Conservation (phyloP, 2,329 filamentous ascomycete species). For the Fusarium tuaranense region DNA sequence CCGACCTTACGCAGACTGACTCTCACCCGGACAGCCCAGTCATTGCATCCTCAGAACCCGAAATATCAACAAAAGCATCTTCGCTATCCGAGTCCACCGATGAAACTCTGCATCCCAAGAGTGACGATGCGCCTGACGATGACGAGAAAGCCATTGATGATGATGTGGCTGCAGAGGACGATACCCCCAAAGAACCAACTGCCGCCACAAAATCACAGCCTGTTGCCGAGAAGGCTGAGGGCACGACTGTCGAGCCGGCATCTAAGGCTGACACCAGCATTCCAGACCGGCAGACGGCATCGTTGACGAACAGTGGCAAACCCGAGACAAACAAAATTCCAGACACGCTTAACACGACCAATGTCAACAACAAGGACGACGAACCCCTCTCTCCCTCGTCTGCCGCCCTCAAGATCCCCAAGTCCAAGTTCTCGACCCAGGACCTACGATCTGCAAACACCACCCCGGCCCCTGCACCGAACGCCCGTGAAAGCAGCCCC, state of each 20-base stretch:
- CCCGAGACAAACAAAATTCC: conserved; percentile 33
- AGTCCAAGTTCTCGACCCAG: conserved; percentile 46
- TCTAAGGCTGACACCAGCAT: conserved; percentile 37
- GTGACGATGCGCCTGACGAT: conserved; percentile 35
- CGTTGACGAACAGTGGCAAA: conserved; percentile 19
- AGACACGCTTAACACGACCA: conserved; percentile 21
- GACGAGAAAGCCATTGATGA: conserved; percentile 25
- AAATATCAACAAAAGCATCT: conserved; percentile 71
- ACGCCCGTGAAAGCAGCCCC: conserved; percentile 15
- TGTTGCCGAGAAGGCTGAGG: conserved; percentile 12
- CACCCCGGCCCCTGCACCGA: conserved; percentile 19
- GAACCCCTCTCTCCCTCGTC: conserved; percentile 27
- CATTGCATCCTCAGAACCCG: conserved; percentile 65
- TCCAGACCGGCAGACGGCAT: conserved; percentile 24
- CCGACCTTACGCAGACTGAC: conserved; percentile 63
- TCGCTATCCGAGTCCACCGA: conserved; percentile 73
- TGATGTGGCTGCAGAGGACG: conserved; percentile 1
- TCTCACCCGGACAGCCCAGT: conserved; percentile 69
- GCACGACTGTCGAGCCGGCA: conserved; percentile 23
- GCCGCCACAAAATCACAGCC: conserved; percentile 7
- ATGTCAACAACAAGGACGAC: conserved; percentile 24
- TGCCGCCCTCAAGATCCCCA: conserved; percentile 38
- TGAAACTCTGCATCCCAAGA: conserved; percentile 63
- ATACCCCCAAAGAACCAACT: conserved; percentile 5
- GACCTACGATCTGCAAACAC: conserved; percentile 39